Conservation (phyloP, 208 protist genomes). For the Acanthamoeba sp. region DNA sequence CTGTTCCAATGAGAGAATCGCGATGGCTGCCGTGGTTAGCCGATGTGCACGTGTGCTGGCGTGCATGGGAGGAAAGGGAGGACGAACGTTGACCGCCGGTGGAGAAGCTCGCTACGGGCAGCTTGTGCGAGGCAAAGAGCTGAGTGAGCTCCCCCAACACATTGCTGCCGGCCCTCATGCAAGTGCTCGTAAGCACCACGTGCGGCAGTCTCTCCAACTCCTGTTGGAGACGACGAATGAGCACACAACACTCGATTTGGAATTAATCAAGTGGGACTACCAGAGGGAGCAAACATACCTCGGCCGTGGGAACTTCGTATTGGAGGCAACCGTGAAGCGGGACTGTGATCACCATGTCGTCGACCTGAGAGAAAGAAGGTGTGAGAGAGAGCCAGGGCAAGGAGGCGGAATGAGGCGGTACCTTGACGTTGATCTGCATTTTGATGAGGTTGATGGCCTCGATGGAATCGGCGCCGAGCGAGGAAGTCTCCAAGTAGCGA, state of each 20-base stretch:
- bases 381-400: too few relatives aligned
- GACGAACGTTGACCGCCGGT: not conserved
- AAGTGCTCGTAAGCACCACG: conserved; percentile 18
- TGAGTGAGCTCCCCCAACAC: conserved; percentile 35
- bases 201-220: conserved; percentile 32
- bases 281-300: not conserved
- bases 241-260: not conserved
- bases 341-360: conserved; percentile 64
- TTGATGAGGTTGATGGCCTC: conserved; percentile 72
- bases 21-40: too few relatives aligned
- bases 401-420: too few relatives aligned
- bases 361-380: not conserved
- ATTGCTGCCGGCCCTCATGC: conserved; percentile 2
- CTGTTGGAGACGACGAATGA: not conserved
- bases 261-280: not conserved
- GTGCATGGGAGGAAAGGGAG: not conserved
- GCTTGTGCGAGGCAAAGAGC: conserved; percentile 12
- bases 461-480: conserved; percentile 22
- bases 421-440: conserved; percentile 28
- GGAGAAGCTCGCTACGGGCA: not conserved
- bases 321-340: conserved; percentile 54
- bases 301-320: conserved; percentile 21
- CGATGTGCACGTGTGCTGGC: too few relatives aligned
- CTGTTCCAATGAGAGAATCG: not conserved
- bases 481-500: conserved; percentile 61